A percentile compares a stretch with the other conserved stretches of the same genome.
Conservation (phyloP, 2,329 filamentous ascomycete species). For the Cladosporium phlei region DNA sequence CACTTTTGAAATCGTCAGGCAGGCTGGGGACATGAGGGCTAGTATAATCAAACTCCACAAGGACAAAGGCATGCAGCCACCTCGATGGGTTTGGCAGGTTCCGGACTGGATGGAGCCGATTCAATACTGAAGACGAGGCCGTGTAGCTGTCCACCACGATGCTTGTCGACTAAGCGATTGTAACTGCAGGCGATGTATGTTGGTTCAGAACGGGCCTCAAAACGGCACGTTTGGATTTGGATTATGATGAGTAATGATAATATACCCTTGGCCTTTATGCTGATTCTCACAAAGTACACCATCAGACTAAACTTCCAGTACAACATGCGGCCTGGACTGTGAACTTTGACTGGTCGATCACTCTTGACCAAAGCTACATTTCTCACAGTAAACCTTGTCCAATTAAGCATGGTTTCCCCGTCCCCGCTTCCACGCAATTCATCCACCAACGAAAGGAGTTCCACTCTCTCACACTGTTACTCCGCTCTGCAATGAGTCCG, state of each 20-base stretch:
- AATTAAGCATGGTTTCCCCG: neutral
- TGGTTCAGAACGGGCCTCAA: neutral
- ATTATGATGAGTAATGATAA: neutral
- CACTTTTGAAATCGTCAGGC: slow-evolving; percentile 31
- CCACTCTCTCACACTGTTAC: neutral
- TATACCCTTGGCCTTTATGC: neutral
- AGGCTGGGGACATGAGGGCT: slow-evolving; percentile 18
- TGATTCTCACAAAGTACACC: neutral
- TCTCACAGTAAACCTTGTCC: neutral
- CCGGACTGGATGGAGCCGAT: neutral
- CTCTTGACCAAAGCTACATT: neutral
- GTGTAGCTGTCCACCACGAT: neutral
- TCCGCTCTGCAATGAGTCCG: slow-evolving; percentile 1
- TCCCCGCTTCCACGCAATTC: neutral
- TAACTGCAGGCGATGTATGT: neutral
- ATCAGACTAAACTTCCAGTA: neutral
- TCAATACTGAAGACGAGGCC: neutral
- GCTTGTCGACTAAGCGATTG: too few species aligned
- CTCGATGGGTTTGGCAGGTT: neutral
- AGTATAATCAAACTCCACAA: neutral
- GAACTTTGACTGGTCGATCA: neutral
- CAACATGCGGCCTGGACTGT: too few species aligned
- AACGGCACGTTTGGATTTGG: neutral
- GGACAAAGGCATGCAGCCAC: neutral
- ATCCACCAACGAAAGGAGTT: neutral